These are phyloP conservation scores for Eucalyptus pauciflora DNA, from an alignment of 345 rosid genomes.

Conservation along the genomic window DNA sequence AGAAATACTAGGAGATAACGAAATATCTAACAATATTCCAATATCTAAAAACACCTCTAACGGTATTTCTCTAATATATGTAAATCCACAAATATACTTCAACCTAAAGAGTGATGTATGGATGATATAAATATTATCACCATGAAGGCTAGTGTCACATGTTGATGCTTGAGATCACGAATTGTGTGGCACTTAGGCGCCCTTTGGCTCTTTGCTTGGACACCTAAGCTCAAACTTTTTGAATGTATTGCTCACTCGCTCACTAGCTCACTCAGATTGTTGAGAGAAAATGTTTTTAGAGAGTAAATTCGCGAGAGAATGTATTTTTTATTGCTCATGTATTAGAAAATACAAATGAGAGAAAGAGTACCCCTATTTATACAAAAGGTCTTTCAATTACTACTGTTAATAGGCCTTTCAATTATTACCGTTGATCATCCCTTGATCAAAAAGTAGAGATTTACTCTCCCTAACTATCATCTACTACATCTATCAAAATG, in stretches of 20 bases:
- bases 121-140: not conserved
- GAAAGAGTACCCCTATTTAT: not conserved
- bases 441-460: not conserved
- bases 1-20: not conserved
- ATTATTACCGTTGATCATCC: too few species aligned
- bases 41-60: not conserved
- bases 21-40: rapidly evolving
- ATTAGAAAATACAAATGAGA: not conserved
- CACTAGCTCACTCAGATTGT: too few species aligned
- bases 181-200: not conserved
- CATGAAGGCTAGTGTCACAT: not conserved
- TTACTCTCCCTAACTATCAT: not conserved
- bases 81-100: not conserved
- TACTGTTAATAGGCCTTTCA: too few species aligned
- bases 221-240: not conserved
- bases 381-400: not conserved
- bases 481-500: too few species aligned
- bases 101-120: not conserved
- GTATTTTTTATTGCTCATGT: too few species aligned
- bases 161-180: not conserved
- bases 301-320: not conserved
- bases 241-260: rapidly evolving
- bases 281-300: rapidly evolving
- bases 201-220: not conserved
- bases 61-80: not conserved